These are phyloP conservation scores for Tetracladium marchalianum DNA, from an alignment of 495 filamentous ascomycete species.

Conservation along the genomic window DNA sequence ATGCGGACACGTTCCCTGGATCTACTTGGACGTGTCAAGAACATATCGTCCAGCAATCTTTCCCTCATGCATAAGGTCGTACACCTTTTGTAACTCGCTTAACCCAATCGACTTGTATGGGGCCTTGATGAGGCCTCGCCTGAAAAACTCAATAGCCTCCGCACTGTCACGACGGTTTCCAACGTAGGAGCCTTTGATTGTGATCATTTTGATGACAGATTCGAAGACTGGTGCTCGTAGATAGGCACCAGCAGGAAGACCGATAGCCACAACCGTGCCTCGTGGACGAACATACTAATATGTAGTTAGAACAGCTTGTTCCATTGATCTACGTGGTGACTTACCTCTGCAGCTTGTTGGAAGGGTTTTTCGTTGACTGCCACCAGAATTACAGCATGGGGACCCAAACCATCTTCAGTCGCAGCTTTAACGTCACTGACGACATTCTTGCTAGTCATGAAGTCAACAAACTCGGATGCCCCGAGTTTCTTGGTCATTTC, in stretches of 20 bases:
- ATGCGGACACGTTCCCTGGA: no score
- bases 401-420: conserved; percentile 69
- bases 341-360: conserved; percentile 69
- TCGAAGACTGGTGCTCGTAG: conserved; percentile 78
- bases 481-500: conserved; percentile 59
- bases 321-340: conserved; percentile 4
- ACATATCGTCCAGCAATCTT: conserved; percentile 88
- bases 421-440: conserved; percentile 71
- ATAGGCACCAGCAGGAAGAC: conserved; percentile 68
- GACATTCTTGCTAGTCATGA: conserved; percentile 59
- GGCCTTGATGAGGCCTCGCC: conserved; percentile 64
- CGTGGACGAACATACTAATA: conserved; percentile 61
- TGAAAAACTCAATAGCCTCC: conserved; percentile 84
- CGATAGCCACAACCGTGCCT: conserved; percentile 75
- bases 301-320: not conserved
- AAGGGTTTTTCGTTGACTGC: conserved; percentile 85
- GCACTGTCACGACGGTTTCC: conserved; percentile 77
- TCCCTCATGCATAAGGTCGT: conserved; percentile 60
- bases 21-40: conserved; percentile 51
- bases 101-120: conserved; percentile 79
- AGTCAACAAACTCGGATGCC: conserved; percentile 68
- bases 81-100: conserved; percentile 66
- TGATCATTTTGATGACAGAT: conserved; percentile 80
- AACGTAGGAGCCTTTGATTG: conserved; percentile 87
- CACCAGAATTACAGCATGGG: conserved; percentile 79